Percentiles rank a stretch among this genome's conserved stretches.
These are phyloP conservation scores for Sphagnum tenellum DNA, from an alignment of 225 moss, liverwort and hornwort genomes.

Conservation along the genomic window DNA sequence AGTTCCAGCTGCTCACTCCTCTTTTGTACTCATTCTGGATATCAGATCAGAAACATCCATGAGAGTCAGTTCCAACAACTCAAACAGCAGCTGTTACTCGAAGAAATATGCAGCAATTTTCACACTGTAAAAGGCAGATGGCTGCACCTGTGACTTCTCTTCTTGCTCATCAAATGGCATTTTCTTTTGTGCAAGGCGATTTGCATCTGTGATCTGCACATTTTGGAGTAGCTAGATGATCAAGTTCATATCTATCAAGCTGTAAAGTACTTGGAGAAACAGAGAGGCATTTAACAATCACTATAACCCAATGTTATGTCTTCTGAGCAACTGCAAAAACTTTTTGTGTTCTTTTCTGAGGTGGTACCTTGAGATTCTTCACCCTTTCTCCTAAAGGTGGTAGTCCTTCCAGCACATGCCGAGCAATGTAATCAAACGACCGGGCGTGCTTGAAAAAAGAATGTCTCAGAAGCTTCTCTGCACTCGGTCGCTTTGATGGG, in stretches of 20 bases:
- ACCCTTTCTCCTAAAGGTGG: constrained; percentile 91
- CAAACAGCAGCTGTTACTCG: too few relatives aligned
- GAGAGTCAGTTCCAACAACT: too few relatives aligned
- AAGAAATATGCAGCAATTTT: too few relatives aligned
- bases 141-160: constrained; percentile 64
- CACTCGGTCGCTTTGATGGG: constrained; percentile 75
- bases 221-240: too few relatives aligned
- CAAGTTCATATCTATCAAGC: too few relatives aligned
- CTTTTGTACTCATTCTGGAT: constrained; percentile 82
- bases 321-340: too few relatives aligned
- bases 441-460: constrained; percentile 91
- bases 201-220: constrained; percentile 69
- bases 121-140: too few relatives aligned
- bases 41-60: not conserved
- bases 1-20: constrained; percentile 98
- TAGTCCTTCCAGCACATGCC: constrained; percentile 80
- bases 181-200: constrained; percentile 86
- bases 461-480: constrained; percentile 93
- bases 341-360: too few relatives aligned
- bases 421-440: constrained; percentile 67
- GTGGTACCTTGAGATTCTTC: constrained; percentile 56
- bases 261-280: too few relatives aligned
- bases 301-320: too few relatives aligned
- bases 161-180: constrained; percentile 96
- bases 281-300: too few relatives aligned